A percentile compares a stretch with the other conserved stretches of the same genome.
These are phyloP conservation scores for Lagenidium giganteum DNA, from an alignment of 352 stramenopile species.

Conservation along the genomic window DNA sequence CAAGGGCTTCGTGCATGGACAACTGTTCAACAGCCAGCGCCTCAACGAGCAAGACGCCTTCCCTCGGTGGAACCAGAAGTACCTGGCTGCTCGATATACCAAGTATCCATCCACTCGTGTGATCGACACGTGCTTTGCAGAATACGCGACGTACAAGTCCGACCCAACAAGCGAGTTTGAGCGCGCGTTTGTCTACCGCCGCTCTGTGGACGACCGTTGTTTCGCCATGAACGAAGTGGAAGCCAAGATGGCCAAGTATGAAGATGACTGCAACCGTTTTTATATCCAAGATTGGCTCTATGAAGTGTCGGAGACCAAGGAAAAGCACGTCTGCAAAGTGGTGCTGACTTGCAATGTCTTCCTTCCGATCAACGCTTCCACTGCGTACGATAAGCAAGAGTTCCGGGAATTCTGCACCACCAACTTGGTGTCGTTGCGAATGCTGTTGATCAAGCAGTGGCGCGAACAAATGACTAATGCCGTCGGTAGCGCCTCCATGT, in stretches of 20 bases:
- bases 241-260: slow-evolving; percentile 36
- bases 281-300: slow-evolving; percentile 71
- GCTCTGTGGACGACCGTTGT: slow-evolving; percentile 56
- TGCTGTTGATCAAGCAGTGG: slow-evolving; percentile 52
- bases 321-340: slow-evolving; percentile 58
- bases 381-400: slow-evolving; percentile 11
- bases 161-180: slow-evolving; percentile 15
- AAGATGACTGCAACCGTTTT: slow-evolving; percentile 35
- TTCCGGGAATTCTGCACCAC: slow-evolving; percentile 65
- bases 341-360: slow-evolving; percentile 58
- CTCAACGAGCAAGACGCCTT: slow-evolving; percentile 28
- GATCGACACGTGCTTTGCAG: slow-evolving; percentile 59
- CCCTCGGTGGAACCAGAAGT: slow-evolving; percentile 64
- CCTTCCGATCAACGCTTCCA: slow-evolving; percentile 26
- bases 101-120: slow-evolving; percentile 50
- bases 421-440: slow-evolving; percentile 40
- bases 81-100: slow-evolving; percentile 48
- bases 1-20: slow-evolving; percentile 44
- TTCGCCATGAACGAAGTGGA: slow-evolving; percentile 37
- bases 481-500: not conserved
- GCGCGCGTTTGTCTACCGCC: slow-evolving; percentile 69
- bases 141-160: slow-evolving; percentile 38
- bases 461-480: slow-evolving; percentile 28
- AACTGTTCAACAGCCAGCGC: slow-evolving; percentile 30
- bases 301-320: slow-evolving; percentile 54